Conservation (phyloP, 306 rosid species). For the Quillaja saponaria region DNA sequence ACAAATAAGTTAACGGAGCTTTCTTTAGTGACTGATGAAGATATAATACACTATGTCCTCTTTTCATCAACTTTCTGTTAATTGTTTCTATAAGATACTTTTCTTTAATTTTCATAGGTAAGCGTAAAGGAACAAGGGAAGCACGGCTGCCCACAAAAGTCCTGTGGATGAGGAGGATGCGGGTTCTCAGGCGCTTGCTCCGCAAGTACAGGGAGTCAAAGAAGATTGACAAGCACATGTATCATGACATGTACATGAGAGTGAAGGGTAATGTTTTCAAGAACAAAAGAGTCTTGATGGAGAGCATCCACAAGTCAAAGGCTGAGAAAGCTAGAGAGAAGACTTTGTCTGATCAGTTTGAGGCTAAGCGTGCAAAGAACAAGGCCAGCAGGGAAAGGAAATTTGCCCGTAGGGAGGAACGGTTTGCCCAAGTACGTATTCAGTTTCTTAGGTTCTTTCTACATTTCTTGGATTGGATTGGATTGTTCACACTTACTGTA, state of each 20-base stretch:
- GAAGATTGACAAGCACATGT: slow-evolving; percentile 97
- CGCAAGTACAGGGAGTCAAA: slow-evolving; percentile 91
- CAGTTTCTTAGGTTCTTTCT: neutral
- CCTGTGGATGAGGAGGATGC: slow-evolving; percentile 98
- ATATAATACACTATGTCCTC: no score
- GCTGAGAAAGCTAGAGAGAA: slow-evolving; percentile 98
- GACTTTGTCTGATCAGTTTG: slow-evolving; percentile 90
- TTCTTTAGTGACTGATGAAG: no score
- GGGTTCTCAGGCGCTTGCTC: slow-evolving; percentile 88
- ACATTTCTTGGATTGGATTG: neutral
- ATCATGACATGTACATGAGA: slow-evolving; percentile 98
- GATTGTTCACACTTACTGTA: neutral
- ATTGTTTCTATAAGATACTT: neutral
- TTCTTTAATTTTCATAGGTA: slow-evolving; percentile 49
- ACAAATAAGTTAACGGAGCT: no score
- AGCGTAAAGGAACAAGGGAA: slow-evolving; percentile 96
- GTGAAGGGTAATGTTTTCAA: slow-evolving; percentile 97
- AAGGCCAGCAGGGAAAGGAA: slow-evolving; percentile 96
- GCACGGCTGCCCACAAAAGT: slow-evolving; percentile 93
- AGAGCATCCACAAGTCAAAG: slow-evolving; percentile 93
- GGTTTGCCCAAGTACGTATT: slow-evolving; percentile 69
- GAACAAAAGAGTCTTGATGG: slow-evolving; percentile 95
- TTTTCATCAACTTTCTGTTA: no score
- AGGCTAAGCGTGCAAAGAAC: slow-evolving; percentile 94
- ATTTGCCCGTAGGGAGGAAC: slow-evolving; percentile 85